These are phyloP conservation scores for Dentipellis sp. DNA, from an alignment of 768 basidiomycete genomes.

Conservation along the genomic window DNA sequence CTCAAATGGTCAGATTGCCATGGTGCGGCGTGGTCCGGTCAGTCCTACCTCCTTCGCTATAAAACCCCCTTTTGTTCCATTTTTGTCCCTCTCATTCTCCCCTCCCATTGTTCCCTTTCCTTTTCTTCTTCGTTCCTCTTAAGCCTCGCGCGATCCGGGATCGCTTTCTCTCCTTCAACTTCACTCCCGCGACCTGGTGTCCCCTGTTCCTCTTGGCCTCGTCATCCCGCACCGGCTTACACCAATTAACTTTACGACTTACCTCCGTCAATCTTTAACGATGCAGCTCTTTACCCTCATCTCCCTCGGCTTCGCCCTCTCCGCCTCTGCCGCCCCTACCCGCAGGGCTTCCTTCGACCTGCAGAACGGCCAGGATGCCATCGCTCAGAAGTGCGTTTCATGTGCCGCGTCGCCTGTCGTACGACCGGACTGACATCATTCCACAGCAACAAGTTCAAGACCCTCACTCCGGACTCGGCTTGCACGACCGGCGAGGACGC, in stretches of 20 bases:
- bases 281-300: slow-evolving; percentile 5
- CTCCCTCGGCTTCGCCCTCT: slow-evolving; percentile 19
- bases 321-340: slow-evolving; percentile 15
- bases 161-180: not conserved
- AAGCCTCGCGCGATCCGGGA: not conserved
- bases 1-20: too few species aligned
- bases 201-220: not conserved
- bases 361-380: slow-evolving; percentile 23
- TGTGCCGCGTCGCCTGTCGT: not conserved
- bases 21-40: too few species aligned
- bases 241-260: too few species aligned
- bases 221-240: too few species aligned
- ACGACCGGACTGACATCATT: not conserved
- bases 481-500: slow-evolving; percentile 38
- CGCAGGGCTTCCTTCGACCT: slow-evolving; percentile 8
- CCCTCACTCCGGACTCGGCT: slow-evolving; percentile 32
- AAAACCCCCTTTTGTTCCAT: not conserved
- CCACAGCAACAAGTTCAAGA: slow-evolving; percentile 32
- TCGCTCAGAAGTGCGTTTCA: slow-evolving; percentile 18
- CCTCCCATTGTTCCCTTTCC: not conserved
- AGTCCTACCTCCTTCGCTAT: not conserved
- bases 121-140: not conserved
- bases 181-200: slow-evolving; percentile 6
- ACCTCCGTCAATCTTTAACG: not conserved
- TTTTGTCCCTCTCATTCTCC: not conserved